Conservation (phyloP, 306 rosid species). For the Cicer chorassanicum region DNA sequence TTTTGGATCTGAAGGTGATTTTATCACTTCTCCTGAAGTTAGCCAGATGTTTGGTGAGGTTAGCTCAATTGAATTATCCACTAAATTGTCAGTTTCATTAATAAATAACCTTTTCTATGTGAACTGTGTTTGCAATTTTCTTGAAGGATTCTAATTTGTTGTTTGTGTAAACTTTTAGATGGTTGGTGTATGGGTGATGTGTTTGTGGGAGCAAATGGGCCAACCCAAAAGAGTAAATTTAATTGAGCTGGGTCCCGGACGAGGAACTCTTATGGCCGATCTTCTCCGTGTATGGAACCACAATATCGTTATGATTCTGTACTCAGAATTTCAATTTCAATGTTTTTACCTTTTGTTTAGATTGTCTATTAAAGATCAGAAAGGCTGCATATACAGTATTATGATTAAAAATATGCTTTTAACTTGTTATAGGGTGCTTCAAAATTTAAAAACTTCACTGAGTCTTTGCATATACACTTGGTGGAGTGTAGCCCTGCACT, state of each 20-base stretch:
- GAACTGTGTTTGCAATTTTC: not conserved
- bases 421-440: slow-evolving; percentile 73
- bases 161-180: slow-evolving; percentile 57
- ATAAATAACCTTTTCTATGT: no score
- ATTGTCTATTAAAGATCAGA: not conserved
- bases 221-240: slow-evolving; percentile 72
- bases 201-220: slow-evolving; percentile 99
- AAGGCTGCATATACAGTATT: not conserved
- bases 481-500: slow-evolving; percentile 94
- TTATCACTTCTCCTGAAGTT: slow-evolving; percentile 96
- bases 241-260: slow-evolving; percentile 91
- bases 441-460: slow-evolving; percentile 67
- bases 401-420: not conserved
- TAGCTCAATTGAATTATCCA: slow-evolving; percentile 63
- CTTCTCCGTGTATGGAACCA: slow-evolving; percentile 73
- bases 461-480: slow-evolving; percentile 76
- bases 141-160: slow-evolving; percentile 36
- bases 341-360: slow-evolving; percentile 15
- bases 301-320: slow-evolving; percentile 5
- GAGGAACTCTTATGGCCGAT: slow-evolving; percentile 96
- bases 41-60: slow-evolving; percentile 99
- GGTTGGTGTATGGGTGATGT: slow-evolving; percentile 97
- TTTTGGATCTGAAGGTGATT: slow-evolving; percentile 92
- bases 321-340: slow-evolving; percentile 12
- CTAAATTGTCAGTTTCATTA: not conserved